Evolutionary conservation across 2,329 filamentous ascomycete genomes (phyloP).

Genomic region (Neospermospora avenae): DNA sequence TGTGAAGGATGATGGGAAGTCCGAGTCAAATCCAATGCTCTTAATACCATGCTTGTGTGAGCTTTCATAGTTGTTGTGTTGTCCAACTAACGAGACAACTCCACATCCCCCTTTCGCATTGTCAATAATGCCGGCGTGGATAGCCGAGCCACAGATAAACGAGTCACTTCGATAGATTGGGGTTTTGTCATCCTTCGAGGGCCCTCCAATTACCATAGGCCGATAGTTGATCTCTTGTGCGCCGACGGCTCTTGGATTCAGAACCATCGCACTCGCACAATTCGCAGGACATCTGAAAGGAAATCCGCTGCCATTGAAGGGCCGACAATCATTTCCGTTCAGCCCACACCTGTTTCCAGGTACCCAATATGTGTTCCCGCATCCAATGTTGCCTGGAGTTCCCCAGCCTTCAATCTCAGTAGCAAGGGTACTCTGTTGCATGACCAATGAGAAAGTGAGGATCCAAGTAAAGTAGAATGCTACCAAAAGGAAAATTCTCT

Average conservation of each 20-base stretch:
- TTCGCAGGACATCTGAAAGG: constrained; percentile 73
- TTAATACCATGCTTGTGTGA: constrained; percentile 70
- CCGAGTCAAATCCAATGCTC: constrained; percentile 77
- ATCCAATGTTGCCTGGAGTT: constrained; percentile 61
- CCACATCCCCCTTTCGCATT: constrained; percentile 76
- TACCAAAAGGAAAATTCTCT: constrained; percentile 57
- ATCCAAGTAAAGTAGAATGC: constrained; percentile 66
- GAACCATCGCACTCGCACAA: constrained; percentile 61
- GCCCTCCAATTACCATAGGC: constrained; percentile 67
- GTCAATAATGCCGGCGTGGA: constrained; percentile 76
- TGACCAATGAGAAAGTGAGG: constrained; percentile 64
- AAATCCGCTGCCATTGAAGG: constrained; percentile 67
- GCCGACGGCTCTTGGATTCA: constrained; percentile 74
- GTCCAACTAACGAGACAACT: constrained; percentile 71
- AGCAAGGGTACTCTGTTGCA: constrained; percentile 57
- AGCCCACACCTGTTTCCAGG: constrained; percentile 69
- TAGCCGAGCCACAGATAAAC: constrained; percentile 80
- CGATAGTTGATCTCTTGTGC: constrained; percentile 62
- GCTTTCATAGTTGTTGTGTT: constrained; percentile 58
- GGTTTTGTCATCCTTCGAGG: constrained; percentile 39
- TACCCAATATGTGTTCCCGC: constrained; percentile 67
- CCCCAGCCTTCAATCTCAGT: constrained; percentile 67
- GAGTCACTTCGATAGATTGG: constrained; percentile 84
- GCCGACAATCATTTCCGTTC: constrained; percentile 71
- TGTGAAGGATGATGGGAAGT: constrained; percentile 82